Percentiles rank a stretch among this genome's conserved stretches.
Evolutionary conservation across 208 protist species (phyloP).

Genomic region (Jaenimonas drosophilae): DNA sequence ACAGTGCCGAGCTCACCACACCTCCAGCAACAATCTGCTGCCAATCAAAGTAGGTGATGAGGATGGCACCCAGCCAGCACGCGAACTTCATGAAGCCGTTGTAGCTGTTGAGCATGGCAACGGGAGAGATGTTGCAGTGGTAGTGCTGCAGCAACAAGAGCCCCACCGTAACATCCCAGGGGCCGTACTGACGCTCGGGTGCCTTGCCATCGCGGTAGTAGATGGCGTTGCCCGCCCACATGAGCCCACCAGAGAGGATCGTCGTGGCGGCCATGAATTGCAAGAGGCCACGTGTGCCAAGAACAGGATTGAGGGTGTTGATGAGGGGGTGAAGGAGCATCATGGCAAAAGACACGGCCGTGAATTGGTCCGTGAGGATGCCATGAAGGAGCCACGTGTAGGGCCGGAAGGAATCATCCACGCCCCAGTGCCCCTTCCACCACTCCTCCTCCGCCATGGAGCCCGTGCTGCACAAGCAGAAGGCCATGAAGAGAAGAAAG

Average conservation of each 20-base stretch:
- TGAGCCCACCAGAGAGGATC: slow-evolving; percentile 58
- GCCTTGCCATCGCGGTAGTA: slow-evolving; percentile 31
- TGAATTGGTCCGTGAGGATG: slow-evolving; percentile 85
- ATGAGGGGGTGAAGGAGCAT: slow-evolving; percentile 83
- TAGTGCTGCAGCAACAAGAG: slow-evolving; percentile 83
- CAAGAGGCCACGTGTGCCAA: slow-evolving; percentile 54
- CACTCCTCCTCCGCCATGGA: slow-evolving; percentile 73
- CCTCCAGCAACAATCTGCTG: slow-evolving; percentile 74
- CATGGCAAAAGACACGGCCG: slow-evolving; percentile 85
- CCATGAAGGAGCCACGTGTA: slow-evolving; percentile 76
- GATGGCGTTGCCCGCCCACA: slow-evolving; percentile 56
- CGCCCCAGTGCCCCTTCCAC: slow-evolving; percentile 73
- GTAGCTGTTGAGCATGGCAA: slow-evolving; percentile 73
- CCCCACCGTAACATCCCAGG: slow-evolving; percentile 77
- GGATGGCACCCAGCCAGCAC: slow-evolving; percentile 72
- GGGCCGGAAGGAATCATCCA: slow-evolving; percentile 60
- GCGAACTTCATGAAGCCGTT: slow-evolving; percentile 86
- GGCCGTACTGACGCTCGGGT: slow-evolving; percentile 83
- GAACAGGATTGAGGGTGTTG: slow-evolving; percentile 54
- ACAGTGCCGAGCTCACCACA: slow-evolving; percentile 55
- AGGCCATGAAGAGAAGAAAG: slow-evolving; percentile 84
- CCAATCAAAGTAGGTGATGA: slow-evolving; percentile 88
- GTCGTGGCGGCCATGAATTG: slow-evolving; percentile 53
- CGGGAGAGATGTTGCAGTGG: slow-evolving; percentile 53
- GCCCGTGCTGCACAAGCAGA: slow-evolving; percentile 84